Evolutionary conservation across 23 red algal species (phyloP), one percentile per base, ranked within the genome.

Genomic region (Gracilariopsis chorda): DNA sequence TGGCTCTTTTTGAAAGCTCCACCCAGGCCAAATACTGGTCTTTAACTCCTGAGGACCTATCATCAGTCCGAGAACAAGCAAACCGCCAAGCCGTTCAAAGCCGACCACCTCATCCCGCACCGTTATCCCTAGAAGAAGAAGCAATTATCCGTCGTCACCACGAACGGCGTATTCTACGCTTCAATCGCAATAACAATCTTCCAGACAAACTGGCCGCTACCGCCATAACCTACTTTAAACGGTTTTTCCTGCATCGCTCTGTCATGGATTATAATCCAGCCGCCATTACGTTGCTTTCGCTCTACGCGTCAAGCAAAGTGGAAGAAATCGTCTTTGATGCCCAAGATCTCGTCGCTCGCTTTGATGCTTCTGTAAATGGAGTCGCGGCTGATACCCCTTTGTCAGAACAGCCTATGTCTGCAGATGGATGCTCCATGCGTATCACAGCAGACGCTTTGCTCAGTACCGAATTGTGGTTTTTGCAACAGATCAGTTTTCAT

Each of bases 171-270:
- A 88, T 94, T 30, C 56, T 94, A n/a, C 91, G 81, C 23, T 85
- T 86, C 34, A 72, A 73, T 44, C 37, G 76, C 32, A 62, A 58
- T 19, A 82, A 86, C 34, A 21, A 60, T 30, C 67, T 97, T 23
- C 81, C 81, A 3, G 73, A 61, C 51, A 87, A 80, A 39, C 65
- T 90, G 1, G 75, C 84, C 16, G 95, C 95, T 17, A 97, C 95
- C 28, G 89, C 89, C 43, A 72, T 97, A n/a, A 84, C 74, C 6
- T 93, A 84, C 58, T 97, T 97, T 57, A 92, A 92, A 48, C 78
- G 95, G 13, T 91, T 88, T 19, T 97, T 93, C 72, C 29, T 92
- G 61, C 70, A 86, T 78, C 90, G 55, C 16, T 91, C 86, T 1
- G 90, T 97, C 35, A 84, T 93, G 88, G 86, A 91, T 32, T 83